Base-by-base conservation (phyloP, 192 early-diverging fungal species). In the Diversispora epigaea region DNA sequence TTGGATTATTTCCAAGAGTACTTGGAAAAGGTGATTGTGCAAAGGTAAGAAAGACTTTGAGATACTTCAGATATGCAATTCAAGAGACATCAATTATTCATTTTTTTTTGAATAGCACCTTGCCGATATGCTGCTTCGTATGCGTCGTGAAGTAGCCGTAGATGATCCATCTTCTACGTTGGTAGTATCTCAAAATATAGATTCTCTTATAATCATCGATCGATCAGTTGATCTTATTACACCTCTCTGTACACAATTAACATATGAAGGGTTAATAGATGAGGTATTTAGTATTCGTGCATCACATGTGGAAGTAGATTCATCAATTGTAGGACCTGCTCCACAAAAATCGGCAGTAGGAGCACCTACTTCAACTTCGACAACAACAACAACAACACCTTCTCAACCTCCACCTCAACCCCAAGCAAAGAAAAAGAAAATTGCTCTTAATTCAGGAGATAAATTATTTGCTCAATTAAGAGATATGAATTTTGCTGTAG, bases 241-340 rank as follows among this genome's bases (percentile, higher is more conserved):
- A 4, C 96, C 95, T 9, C 80, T 99, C 44, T 92, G 95, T 76
- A 99, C 95, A 0, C 95, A 96, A 79, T 84, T 98, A 70, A 98
- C 97, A 0, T 99, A 98, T 80, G 94, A 98, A 82, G 97, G 97
- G 4, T 83, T 99, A 22, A 90, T 99, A 73, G 96, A 97, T 81
- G 97, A 99, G 79, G 86, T 92, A 9, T 95, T 93, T 76, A 91
- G 92, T 6, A 96, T 99, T 49, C 79, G 82, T 82, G 78, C 84
- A 52, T 84, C 91, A 0, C 91, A 93, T 78, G 89, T 92, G 0
- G 92, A 92, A 72, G 75, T 95, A 17, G 91, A 95, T 76, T 82
- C 90, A 7, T 73, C 84, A n/a, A 68, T 93, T 14, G 82, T 87
- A 17, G 83, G 82, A 22, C 75, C 79, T 49, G 45, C 85, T 6